Evolutionary conservation across 2,329 filamentous ascomycete genomes (phyloP).

Genomic region (Aspergillus quadricinctus): DNA sequence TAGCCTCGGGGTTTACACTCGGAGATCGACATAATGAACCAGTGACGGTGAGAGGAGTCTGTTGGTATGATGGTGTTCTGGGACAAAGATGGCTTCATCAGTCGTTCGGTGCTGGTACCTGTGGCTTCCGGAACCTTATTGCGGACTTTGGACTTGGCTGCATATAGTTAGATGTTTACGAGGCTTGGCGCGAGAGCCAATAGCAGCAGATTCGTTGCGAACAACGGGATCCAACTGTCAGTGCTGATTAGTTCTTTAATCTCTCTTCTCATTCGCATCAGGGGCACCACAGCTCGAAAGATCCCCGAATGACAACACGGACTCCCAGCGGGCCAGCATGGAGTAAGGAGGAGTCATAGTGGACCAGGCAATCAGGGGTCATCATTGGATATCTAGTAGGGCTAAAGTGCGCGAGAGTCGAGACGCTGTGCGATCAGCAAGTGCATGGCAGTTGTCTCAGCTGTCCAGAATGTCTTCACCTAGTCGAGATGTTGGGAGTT

Average conservation of each 20-base stretch:
- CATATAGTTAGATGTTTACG: neutral
- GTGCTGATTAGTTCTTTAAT: no score
- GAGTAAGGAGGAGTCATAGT: neutral
- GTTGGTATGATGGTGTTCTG: neutral
- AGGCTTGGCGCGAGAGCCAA: neutral
- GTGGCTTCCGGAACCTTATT: neutral
- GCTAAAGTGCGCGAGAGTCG: constrained; percentile 4
- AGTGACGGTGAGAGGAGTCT: neutral
- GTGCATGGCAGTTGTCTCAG: neutral
- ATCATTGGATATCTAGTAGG: constrained; percentile 4
- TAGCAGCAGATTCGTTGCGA: neutral
- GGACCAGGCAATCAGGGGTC: neutral
- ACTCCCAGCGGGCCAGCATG: neutral
- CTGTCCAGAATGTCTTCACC: neutral
- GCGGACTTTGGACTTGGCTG: neutral
- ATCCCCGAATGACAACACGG: neutral
- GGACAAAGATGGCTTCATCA: neutral
- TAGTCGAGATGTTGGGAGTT: neutral
- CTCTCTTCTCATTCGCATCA: no score
- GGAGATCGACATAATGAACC: neutral
- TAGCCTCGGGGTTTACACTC: neutral
- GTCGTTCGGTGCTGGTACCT: no score
- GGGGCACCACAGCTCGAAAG: neutral
- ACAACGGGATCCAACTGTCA: neutral
- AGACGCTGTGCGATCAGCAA: neutral